phyloP scores from a whole-genome alignment of 1,284 basidiomycete genomes.

The Tilletia indica region DNA sequence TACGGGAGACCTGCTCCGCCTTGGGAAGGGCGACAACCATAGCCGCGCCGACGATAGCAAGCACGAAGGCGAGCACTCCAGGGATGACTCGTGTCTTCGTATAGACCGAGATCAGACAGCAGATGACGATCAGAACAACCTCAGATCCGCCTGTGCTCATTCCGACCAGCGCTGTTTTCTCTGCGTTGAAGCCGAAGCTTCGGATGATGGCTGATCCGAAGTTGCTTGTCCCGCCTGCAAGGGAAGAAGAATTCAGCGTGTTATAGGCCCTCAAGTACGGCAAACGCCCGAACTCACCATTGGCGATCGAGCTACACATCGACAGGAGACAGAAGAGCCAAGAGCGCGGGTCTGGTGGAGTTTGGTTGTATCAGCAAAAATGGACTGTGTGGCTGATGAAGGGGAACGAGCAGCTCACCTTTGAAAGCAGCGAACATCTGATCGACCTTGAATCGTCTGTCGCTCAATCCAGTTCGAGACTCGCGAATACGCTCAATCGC shows the following conservation, averaged over 20 bases:
- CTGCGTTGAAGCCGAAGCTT: conserved; percentile 42
- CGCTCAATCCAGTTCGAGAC: conserved; percentile 63
- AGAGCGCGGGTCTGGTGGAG: too few species aligned
- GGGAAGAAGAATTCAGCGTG: conserved; percentile 23
- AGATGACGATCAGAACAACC: conserved; percentile 39
- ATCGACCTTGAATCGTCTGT: conserved; percentile 62
- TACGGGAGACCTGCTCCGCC: conserved; percentile 19
- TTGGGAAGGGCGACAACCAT: conserved; percentile 36
- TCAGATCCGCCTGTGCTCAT: conserved; percentile 47
- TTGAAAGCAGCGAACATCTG: conserved; percentile 61
- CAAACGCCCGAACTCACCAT: not conserved
- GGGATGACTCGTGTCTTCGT: conserved; percentile 38
- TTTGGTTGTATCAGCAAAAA: too few species aligned
- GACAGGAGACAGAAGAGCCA: conserved; percentile 22
- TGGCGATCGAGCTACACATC: not conserved
- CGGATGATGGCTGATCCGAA: conserved; percentile 52
- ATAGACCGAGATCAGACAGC: conserved; percentile 34
- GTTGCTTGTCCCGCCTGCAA: conserved; percentile 39
- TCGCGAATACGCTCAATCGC: conserved; percentile 64
- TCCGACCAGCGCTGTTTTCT: conserved; percentile 47
- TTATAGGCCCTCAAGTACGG: too few species aligned
- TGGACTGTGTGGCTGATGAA: too few species aligned
- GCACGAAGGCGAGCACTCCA: conserved; percentile 1
- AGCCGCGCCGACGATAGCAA: conserved; percentile 22
- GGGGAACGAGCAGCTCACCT: not conserved